A percentile compares a stretch with the other conserved stretches of the same genome.
phyloP scores from a whole-genome alignment of 305 asterid genomes.

The Solanum chacoense region DNA sequence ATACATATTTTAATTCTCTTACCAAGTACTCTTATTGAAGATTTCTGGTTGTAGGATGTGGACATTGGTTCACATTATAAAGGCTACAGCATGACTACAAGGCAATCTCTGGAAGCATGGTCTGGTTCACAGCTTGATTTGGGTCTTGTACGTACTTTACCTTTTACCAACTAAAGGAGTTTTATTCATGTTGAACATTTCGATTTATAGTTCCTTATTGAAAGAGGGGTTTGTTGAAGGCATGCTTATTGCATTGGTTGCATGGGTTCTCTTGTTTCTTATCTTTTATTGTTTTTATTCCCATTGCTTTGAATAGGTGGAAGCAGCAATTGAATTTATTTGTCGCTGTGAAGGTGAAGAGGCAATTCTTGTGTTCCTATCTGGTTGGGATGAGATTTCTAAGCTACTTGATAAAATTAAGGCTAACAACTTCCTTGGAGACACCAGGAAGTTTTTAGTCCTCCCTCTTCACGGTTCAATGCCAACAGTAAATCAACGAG shows the following conservation, averaged over 20 bases:
- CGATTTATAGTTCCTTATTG: not conserved
- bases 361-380: slow-evolving; percentile 86
- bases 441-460: slow-evolving; percentile 50
- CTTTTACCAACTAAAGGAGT: not conserved
- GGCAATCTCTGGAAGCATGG: slow-evolving; percentile 88
- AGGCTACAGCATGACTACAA: slow-evolving; percentile 64
- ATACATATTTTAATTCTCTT: not conserved
- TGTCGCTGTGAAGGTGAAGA: slow-evolving; percentile 77
- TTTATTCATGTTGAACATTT: not conserved
- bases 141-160: slow-evolving; percentile 65
- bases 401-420: slow-evolving; percentile 72
- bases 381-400: slow-evolving; percentile 98
- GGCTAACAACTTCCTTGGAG: slow-evolving; percentile 49
- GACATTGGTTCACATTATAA: slow-evolving; percentile 65
- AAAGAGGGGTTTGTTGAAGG: not conserved
- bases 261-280: not conserved
- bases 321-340: slow-evolving; percentile 68
- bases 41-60: slow-evolving; percentile 37
- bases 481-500: slow-evolving; percentile 87
- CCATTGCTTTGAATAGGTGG: slow-evolving; percentile 43
- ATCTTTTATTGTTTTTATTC: not conserved
- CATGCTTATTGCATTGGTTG: not conserved
- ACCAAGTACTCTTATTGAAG: not conserved
- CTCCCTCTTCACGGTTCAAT: slow-evolving; percentile 97
- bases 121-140: slow-evolving; percentile 77